Evolutionary conservation across 306 rosid genomes (phyloP).

Genomic region (Castanea crenata): DNA sequence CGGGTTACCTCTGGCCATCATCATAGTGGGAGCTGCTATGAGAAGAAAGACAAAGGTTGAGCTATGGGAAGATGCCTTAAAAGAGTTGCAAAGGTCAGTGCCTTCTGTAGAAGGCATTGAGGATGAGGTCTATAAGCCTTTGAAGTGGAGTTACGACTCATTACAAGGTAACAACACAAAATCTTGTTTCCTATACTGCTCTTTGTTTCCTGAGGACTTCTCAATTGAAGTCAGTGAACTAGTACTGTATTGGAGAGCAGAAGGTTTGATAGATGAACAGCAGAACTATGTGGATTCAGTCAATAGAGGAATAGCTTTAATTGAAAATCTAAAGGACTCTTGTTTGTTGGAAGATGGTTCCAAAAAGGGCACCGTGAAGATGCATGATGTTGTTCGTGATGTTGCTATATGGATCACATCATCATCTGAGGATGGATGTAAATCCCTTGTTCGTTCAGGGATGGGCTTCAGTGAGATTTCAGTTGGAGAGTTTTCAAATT

Average conservation of each 20-base stretch:
- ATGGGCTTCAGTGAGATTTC: slow-evolving; percentile 10
- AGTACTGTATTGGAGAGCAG: slow-evolving; percentile 1
- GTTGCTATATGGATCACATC: slow-evolving; percentile 2
- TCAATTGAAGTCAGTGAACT: slow-evolving; percentile 4
- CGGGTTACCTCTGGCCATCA: slow-evolving; percentile 23
- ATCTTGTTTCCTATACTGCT: slow-evolving; percentile 8
- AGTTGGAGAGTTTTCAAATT: not conserved
- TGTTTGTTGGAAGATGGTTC: not conserved
- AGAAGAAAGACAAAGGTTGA: slow-evolving; percentile 10
- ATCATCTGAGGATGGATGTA: not conserved
- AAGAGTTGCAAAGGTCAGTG: not conserved
- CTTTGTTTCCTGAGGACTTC: slow-evolving; percentile 12
- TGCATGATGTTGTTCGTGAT: not conserved
- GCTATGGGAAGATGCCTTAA: slow-evolving; percentile 20
- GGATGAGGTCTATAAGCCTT: not conserved
- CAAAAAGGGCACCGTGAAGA: not conserved
- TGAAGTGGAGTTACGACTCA: slow-evolving; percentile 21
- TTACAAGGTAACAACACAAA: not conserved
- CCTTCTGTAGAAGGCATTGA: not conserved
- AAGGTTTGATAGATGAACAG: slow-evolving; percentile 6
- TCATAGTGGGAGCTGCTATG: slow-evolving; percentile 20
- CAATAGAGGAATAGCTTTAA: not conserved
- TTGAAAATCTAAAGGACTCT: not conserved
- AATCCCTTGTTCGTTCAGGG: slow-evolving; percentile 13
- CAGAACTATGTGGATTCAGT: not conserved